Percentiles rank a stretch among this genome's conserved stretches.
Conservation (phyloP, 2,329 filamentous ascomycete species). For the Rhynchosporium agropyri region DNA sequence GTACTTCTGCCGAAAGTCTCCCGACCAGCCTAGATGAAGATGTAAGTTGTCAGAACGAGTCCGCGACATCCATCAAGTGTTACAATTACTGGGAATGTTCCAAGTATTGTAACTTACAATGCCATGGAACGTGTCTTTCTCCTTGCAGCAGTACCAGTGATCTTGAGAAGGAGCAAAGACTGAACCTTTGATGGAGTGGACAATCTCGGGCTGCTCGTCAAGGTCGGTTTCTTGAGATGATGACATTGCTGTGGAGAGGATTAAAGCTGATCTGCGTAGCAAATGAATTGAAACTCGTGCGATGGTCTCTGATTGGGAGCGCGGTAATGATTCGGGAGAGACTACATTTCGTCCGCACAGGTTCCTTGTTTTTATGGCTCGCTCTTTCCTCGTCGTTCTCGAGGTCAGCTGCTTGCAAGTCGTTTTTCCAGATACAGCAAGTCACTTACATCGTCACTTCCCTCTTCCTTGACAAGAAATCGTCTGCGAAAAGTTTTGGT, state of each 20-base stretch:
- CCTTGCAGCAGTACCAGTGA: not conserved
- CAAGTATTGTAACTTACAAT: not conserved
- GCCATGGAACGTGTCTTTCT: not conserved
- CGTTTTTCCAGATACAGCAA: too few relatives aligned
- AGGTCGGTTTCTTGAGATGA: not conserved
- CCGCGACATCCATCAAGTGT: not conserved
- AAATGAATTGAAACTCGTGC: not conserved
- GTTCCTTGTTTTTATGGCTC: too few relatives aligned
- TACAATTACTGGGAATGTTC: not conserved
- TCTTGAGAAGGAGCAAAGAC: not conserved
- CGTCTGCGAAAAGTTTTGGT: too few relatives aligned
- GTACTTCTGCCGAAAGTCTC: not conserved
- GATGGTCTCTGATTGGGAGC: not conserved
- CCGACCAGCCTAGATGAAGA: not conserved
- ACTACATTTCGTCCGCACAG: too few relatives aligned
- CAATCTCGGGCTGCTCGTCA: not conserved
- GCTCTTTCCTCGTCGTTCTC: too few relatives aligned
- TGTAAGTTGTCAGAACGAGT: not conserved
- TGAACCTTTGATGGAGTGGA: not conserved
- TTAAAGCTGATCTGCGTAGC: not conserved
- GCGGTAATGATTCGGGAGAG: not conserved
- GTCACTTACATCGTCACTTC: too few relatives aligned
- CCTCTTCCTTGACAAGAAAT: too few relatives aligned
- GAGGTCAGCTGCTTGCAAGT: too few relatives aligned
- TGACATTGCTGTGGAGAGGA: not conserved